These are phyloP conservation scores for Phytophthora cactorum DNA, from an alignment of 352 stramenopile species.

Conservation along the genomic window DNA sequence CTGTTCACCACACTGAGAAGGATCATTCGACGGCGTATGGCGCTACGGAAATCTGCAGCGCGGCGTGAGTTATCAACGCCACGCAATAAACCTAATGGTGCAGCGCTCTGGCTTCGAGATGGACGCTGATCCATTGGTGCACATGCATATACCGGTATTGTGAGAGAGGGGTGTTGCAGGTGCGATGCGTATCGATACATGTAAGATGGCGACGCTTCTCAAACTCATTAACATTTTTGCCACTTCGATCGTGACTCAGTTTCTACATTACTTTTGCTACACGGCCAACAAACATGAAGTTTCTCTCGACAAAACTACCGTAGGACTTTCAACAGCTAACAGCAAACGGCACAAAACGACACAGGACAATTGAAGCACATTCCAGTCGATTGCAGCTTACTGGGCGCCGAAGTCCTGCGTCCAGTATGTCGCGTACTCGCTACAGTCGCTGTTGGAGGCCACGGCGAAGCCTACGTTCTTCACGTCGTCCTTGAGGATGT, in stretches of 20 bases:
- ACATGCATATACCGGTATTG: conserved; percentile 1
- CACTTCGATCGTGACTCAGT: conserved; percentile 24
- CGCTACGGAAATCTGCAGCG: conserved; percentile 26
- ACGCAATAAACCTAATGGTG: neutral
- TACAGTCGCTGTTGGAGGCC: conserved; percentile 35
- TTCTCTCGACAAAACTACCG: conserved; percentile 12
- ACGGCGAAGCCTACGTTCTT: conserved; percentile 41
- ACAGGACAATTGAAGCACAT: conserved; percentile 15
- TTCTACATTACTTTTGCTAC: conserved; percentile 5
- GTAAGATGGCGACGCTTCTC: conserved; percentile 10
- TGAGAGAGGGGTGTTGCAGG: conserved; percentile 1
- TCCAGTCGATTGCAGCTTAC: conserved; percentile 6
- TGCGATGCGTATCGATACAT: neutral
- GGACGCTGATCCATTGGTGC: neutral
- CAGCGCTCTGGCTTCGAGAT: neutral
- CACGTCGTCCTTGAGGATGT: conserved; percentile 60
- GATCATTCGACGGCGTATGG: conserved; percentile 42
- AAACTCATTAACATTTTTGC: conserved; percentile 18
- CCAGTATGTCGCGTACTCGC: conserved; percentile 59
- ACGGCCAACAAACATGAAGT: conserved; percentile 6
- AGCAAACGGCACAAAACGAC: conserved; percentile 20
- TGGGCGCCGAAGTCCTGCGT: conserved; percentile 56
- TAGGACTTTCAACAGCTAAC: conserved; percentile 13
- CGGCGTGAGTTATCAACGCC: conserved; percentile 3
- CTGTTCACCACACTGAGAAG: conserved; percentile 46